Evolutionary conservation across 2,329 filamentous ascomycete species (phyloP), one percentile per base, ranked within the genome.

Genomic region (Apiospora arundinis): DNA sequence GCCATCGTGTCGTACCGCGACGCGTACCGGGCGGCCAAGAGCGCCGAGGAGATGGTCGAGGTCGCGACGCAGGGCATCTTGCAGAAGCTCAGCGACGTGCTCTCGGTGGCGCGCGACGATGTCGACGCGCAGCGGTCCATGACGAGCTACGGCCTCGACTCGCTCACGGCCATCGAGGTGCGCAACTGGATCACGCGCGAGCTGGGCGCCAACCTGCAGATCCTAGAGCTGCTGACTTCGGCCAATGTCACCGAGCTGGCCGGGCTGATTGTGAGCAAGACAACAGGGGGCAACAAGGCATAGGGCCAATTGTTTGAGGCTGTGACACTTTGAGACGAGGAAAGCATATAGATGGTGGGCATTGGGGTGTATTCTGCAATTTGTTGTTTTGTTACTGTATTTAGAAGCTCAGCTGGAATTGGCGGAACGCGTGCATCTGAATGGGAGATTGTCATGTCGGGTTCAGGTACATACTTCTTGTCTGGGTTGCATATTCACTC

Each of bases 161-260:
- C 23, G 11, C 28, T 70, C 12, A 70, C 37, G 16, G 68, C 68
- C 68, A 70, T 70, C 52, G 68, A 70, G 68, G n/a, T 70, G 23
- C 68, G 68, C 48, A 70, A 70, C 68, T 70, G 68, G 68, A 70
- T 70, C 42, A 70, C 68, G 23, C 37, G 84, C 71, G 84, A 86
- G 77, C 82, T 87, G 73, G 81, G 86, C 75, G 82, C 83, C 1
- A 86, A 85, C 70, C 75, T 89, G 76, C 86, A 89, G 78, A 86
- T 90, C 0, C 77, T 90, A 72, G 87, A 90, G 76, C 77, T 90
- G 72, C 78, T 89, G 63, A 86, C 84, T 4, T 87, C 85, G 75
- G 86, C 86, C 1, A 84, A 82, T 2, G 45, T 72, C 32, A 66
- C 52, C 4, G 52, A 70, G 65, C 37, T 72, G 45, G 65, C 69